Evolutionary conservation across 208 protist genomes (phyloP).

Genomic region (Leishmania gerbilli): DNA sequence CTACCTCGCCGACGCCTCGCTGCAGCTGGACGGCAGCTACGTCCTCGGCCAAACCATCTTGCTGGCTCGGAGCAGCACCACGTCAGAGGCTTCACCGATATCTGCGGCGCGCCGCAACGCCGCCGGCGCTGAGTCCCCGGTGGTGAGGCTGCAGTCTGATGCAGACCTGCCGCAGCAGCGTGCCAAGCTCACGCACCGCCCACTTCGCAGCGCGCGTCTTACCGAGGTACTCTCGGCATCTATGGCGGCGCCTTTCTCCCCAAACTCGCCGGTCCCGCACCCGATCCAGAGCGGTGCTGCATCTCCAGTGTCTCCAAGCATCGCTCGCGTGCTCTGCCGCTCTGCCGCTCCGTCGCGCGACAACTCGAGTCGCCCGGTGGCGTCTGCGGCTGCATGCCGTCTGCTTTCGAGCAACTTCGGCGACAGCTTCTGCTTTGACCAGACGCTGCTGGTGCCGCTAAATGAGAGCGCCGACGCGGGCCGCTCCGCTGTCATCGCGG

Average conservation of each 20-base stretch:
- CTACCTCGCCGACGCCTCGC: constrained; percentile 48
- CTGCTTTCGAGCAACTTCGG: constrained; percentile 17
- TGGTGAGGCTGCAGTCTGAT: constrained; percentile 22
- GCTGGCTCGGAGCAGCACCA: constrained; percentile 36
- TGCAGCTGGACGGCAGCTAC: constrained; percentile 50
- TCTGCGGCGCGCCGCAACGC: background rate
- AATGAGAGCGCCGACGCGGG: constrained; percentile 15
- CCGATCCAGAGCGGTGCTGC: constrained; percentile 1
- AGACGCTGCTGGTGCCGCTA: constrained; percentile 42
- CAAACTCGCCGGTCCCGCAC: constrained; percentile 11
- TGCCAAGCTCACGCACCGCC: constrained; percentile 14
- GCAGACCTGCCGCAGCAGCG: constrained; percentile 13
- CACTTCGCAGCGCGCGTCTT: constrained; percentile 11
- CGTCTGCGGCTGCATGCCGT: background rate
- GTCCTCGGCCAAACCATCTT: constrained; percentile 52
- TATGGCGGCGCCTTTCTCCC: background rate
- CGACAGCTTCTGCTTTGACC: constrained; percentile 35
- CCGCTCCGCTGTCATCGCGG: constrained; percentile 2
- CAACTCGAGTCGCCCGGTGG: background rate
- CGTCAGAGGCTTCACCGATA: constrained; percentile 7
- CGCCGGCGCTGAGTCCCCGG: constrained; percentile 10
- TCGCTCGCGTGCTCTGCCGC: constrained; percentile 28
- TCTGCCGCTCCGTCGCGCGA: constrained; percentile 26
- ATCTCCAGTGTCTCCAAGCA: constrained; percentile 20
- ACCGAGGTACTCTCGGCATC: constrained; percentile 1